Base-by-base conservation (phyloP, 495 filamentous ascomycete genomes). In the Stereocaulon alpinum region DNA sequence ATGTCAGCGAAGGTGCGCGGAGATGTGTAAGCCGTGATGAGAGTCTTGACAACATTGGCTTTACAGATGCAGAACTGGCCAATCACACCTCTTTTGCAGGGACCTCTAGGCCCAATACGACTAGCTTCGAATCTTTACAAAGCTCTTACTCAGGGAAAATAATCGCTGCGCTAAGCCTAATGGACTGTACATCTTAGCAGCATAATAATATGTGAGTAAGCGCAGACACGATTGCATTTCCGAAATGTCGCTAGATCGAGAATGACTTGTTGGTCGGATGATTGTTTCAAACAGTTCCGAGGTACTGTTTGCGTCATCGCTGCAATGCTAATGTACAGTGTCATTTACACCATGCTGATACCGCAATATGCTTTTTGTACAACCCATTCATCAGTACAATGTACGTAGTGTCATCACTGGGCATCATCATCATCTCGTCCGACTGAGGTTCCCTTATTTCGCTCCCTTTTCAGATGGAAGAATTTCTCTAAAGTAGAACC, bases 401-500 rank as follows among this genome's bases (percentile, higher is more conserved):
- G 7, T 27, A 45, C 49, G 51, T 2, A 15, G 11, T 20, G 53
- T 59, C 57, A 53, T 53, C 24, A 5, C 20, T 22, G 57, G 24
- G 48, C 44, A 59, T 54, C 32, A 48, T 58, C 37, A 17, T 42
- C 24, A 30, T 27, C 60, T 18, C 45, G 20, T 29, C 61, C 62
- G 20, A 24, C 40, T 32, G 42, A 50, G 30, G 61, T 64, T n/a
- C 61, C 61, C 24, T 64, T 56, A 30, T 24, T 55, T 60, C 55
- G 18, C 22, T 44, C 42, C 37, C 52, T 17, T 18, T 62, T 61
- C 54, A 34, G 27, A 14, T 45, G 58, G 22, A 60, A 62, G 30
- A 56, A 60, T 18, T 63, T 58, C 15, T 58, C 61, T 20, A 67
- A n/a, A 1, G 55, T 42, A 22, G 55, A 58, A 59, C 61, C 48